Base-by-base conservation (phyloP, 2,329 filamentous ascomycete species). In the Diaporthe humulicola region DNA sequence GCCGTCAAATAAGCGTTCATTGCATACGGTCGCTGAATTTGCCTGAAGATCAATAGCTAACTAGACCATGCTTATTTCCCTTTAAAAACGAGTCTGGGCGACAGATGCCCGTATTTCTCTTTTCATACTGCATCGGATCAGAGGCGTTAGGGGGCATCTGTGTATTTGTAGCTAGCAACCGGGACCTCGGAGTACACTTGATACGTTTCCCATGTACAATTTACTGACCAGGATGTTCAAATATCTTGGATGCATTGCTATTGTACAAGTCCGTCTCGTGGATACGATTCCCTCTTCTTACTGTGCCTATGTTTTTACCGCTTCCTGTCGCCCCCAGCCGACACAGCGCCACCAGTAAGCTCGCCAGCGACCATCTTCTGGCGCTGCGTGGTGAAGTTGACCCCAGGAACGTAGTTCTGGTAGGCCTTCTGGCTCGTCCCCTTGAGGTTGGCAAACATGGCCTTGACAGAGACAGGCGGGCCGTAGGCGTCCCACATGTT, bases 361-460 rank as follows among this genome's bases (percentile, higher is more conserved):
- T 90, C 88, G 81, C 91, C 90, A 4, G 90, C 86, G 73, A 91
- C 87, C 66, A 81, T 84, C 84, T 89, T 90, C 81, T 84, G 89
- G 74, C 89, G 83, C 82, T 85, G 84, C 25, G 85, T 83, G 28
- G 88, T 89, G 76, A 85, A 85, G 72, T 85, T 84, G 70, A 82
- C 82, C 73, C 87, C 85, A 10, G 83, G 80, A 77, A 82, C 83
- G 71, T 82, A 78, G 52, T 81, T 76, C 42, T 86, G 83, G 76
- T 83, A 82, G 22, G 84, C 78, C 77, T 82, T 85, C 61, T 73
- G 76, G 70, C 78, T 78, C 12, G 76, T 79, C 54, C 83, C 80
- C 69, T 79, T 73, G 54, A 84, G 76, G 17, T 84, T 81, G 72
- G 81, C 82, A 76, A 90, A 80, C 86, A 90, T 87, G 74, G 84